Conservation (phyloP, 805 yeast genomes). For the Yarrowia sp. region DNA sequence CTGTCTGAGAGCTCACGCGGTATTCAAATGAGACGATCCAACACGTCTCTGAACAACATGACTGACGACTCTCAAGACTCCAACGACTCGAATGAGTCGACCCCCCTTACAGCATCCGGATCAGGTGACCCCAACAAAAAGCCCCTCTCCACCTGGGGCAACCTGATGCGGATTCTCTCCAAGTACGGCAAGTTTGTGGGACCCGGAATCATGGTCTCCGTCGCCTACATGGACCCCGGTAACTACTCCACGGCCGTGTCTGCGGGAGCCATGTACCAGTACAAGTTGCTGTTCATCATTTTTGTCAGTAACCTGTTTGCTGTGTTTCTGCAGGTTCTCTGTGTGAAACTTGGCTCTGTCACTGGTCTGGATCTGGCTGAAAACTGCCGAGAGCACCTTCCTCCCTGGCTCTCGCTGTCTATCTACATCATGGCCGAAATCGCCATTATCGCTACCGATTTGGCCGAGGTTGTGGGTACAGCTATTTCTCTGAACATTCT, state of each 20-base stretch:
- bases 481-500: constrained; percentile 81
- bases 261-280: constrained; percentile 79
- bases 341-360: constrained; percentile 83
- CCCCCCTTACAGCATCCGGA: constrained; percentile 18
- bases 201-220: constrained; percentile 84
- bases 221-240: constrained; percentile 94
- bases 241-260: constrained; percentile 87
- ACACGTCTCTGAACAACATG: not conserved
- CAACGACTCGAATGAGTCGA: constrained; percentile 14
- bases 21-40: constrained; percentile 12
- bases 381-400: constrained; percentile 71
- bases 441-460: constrained; percentile 87
- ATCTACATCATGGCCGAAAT: constrained; percentile 74
- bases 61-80: not conserved
- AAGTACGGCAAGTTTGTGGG: constrained; percentile 73
- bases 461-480: constrained; percentile 93
- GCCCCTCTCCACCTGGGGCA: constrained; percentile 8
- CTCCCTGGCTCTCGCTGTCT: constrained; percentile 59
- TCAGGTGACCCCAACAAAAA: constrained; percentile 13
- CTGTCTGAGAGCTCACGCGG: constrained; percentile 3
- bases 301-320: constrained; percentile 82
- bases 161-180: constrained; percentile 36
- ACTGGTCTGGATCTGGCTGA: constrained; percentile 88
- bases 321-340: constrained; percentile 73
- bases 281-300: constrained; percentile 67